Evolutionary conservation across 768 basidiomycete species (phyloP), one percentile per base, ranked within the genome.

Genomic region (Xerocomellus chrysenteron): DNA sequence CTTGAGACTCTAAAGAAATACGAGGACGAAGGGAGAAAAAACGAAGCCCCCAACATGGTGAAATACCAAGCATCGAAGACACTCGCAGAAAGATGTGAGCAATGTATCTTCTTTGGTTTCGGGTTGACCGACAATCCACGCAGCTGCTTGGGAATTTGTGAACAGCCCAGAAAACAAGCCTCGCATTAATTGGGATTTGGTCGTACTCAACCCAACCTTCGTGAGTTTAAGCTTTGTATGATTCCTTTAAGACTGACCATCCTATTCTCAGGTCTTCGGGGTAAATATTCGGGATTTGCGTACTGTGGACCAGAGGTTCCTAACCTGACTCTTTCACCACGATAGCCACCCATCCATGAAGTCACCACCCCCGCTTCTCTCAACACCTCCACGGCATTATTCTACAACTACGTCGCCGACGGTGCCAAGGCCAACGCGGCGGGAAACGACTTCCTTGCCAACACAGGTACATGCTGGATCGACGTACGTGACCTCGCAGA

Each of bases 41-140:
- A 68, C 26, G 73, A 78, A 1, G 81, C 81, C 0, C 54, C 66
- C 0, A 50, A 40, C 21, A 41, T 56, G 35, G 37, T 21, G 28
- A 82, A 80, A 60, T 90, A 90, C 66, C 63, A 75, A 21, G 82
- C 85, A 3, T 82, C 81, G 17, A 90, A 91, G 74, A 78, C 76
- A 2, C 73, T 88, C 3, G 85, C 87, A 0, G 90, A 92, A 70
- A 76, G 74, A 70, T 77, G 83, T 80, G 6, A 57, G 57, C 4
- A 5, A 4, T 30, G 0, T 56, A 37, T 24, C 26, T 39, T 28
- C 7, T 21, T 11, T 33, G n/a, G 0, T 37, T 39, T 41, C 16
- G 0, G 12, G 9, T n/a, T 5, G 40, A 30, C 26, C 5, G 14
- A 12, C 9, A 5, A 35, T 42, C 13, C 2, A 35, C 21, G 9